These are phyloP conservation scores for Leccinum imitatum DNA, from an alignment of 768 basidiomycete species.

Conservation along the genomic window DNA sequence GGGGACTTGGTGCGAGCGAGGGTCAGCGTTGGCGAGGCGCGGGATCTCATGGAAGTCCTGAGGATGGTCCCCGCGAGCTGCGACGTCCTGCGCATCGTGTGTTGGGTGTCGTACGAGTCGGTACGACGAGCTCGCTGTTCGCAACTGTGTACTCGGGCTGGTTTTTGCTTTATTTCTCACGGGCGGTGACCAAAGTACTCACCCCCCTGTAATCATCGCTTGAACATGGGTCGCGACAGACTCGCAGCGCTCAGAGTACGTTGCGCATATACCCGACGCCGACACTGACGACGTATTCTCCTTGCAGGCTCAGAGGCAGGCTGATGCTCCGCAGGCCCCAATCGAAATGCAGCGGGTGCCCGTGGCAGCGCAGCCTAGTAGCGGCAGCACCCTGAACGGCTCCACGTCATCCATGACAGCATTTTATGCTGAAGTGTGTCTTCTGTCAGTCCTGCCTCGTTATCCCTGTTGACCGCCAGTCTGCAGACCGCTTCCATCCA, in stretches of 20 bases:
- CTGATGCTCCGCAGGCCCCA: constrained; percentile 24
- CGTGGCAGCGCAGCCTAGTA: not conserved
- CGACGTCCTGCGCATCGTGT: constrained; percentile 61
- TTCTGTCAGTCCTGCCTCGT: not conserved
- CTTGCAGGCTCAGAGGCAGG: constrained; percentile 52
- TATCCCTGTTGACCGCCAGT: not conserved
- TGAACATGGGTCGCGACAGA: constrained; percentile 62
- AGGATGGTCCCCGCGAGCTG: constrained; percentile 79
- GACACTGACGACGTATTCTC: constrained; percentile 24
- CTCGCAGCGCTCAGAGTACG: constrained; percentile 80
- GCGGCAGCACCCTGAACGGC: constrained; percentile 1
- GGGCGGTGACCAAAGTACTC: not conserved
- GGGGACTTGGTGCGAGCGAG: constrained; percentile 26
- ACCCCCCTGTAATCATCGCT: not conserved
- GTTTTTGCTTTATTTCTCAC: constrained; percentile 16
- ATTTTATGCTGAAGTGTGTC: constrained; percentile 35
- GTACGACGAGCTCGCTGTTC: constrained; percentile 8
- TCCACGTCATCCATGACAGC: constrained; percentile 29
- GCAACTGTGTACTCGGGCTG: not conserved
- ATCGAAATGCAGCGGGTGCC: constrained; percentile 29
- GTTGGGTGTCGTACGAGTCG: constrained; percentile 45
- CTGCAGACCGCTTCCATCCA: constrained; percentile 49
- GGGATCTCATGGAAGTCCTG: constrained; percentile 13
- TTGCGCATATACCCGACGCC: constrained; percentile 39
- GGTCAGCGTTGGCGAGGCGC: constrained; percentile 1